Conservation (phyloP, 495 filamentous ascomycete genomes). For the Aspergillus kassunensis region DNA sequence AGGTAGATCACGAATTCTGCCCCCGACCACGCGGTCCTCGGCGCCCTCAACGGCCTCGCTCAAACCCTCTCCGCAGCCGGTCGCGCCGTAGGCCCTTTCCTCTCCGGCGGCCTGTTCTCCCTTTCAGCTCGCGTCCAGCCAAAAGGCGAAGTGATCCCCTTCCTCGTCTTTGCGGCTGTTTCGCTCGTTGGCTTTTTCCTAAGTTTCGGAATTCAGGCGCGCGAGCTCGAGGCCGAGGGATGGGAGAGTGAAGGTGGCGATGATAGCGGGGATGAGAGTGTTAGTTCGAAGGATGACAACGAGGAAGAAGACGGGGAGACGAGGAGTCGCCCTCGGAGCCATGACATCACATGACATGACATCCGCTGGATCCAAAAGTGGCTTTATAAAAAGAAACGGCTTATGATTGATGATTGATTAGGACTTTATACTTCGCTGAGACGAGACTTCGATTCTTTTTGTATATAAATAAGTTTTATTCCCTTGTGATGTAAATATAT, state of each 20-base stretch:
- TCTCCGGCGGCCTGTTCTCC: slow-evolving; percentile 81
- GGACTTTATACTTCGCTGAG: too few species aligned
- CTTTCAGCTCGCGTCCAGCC: slow-evolving; percentile 61
- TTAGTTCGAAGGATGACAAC: slow-evolving; percentile 47
- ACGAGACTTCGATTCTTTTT: too few species aligned
- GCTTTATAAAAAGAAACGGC: too few species aligned
- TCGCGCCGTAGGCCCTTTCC: slow-evolving; percentile 80
- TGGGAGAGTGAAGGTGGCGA: slow-evolving; percentile 53
- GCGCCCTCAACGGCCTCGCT: slow-evolving; percentile 88
- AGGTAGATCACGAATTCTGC: slow-evolving; percentile 86
- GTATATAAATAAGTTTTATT: too few species aligned
- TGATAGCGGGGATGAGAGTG: too few species aligned
- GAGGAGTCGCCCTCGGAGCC: too few species aligned
- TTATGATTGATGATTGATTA: too few species aligned
- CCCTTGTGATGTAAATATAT: too few species aligned
- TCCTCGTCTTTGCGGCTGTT: slow-evolving; percentile 77
- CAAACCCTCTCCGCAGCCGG: slow-evolving; percentile 92
- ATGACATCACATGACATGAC: too few species aligned
- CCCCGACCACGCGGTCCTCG: slow-evolving; percentile 78
- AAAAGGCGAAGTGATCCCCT: slow-evolving; percentile 81
- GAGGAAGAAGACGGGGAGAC: too few species aligned
- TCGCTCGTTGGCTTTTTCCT: slow-evolving; percentile 72
- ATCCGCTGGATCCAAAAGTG: too few species aligned
- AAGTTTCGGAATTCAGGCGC: slow-evolving; percentile 65
- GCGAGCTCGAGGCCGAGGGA: slow-evolving; percentile 57